A percentile compares a stretch with the other conserved stretches of the same genome.
These are phyloP conservation scores for Plenodomus tracheiphilus DNA, from an alignment of 2,329 filamentous ascomycete species.

Conservation along the genomic window DNA sequence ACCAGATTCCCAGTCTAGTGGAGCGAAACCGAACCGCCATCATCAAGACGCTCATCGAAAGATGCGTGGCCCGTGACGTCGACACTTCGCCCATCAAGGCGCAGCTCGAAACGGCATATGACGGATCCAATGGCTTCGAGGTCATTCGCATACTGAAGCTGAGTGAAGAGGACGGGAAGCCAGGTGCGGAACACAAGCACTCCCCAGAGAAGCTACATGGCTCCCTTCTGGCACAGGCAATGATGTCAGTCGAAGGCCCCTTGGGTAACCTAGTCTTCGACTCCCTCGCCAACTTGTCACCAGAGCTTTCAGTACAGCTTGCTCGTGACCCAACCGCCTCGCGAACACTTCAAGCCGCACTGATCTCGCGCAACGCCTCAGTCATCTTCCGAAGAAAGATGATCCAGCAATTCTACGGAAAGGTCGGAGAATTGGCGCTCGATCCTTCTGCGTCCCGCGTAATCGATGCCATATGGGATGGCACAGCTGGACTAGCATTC, in stretches of 20 bases:
- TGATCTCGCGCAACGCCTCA: constrained; percentile 58
- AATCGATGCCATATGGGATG: constrained; percentile 67
- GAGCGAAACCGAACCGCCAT: constrained; percentile 76
- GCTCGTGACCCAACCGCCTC: constrained; percentile 64
- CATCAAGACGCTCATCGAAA: constrained; percentile 79
- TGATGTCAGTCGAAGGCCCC: constrained; percentile 73
- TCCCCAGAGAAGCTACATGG: constrained; percentile 71
- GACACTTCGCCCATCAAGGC: constrained; percentile 60
- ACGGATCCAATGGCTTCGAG: constrained; percentile 53
- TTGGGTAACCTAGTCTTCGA: constrained; percentile 73
- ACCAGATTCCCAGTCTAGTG: constrained; percentile 73
- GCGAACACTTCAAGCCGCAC: constrained; percentile 66
- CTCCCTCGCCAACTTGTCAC: constrained; percentile 53
- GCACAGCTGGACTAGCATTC: constrained; percentile 65
- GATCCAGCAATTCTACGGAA: constrained; percentile 64
- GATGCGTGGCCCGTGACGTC: constrained; percentile 70
- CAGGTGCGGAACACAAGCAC: constrained; percentile 32
- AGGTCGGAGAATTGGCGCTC: constrained; percentile 63
- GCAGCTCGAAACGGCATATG: constrained; percentile 62
- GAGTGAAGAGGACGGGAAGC: constrained; percentile 49
- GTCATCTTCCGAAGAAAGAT: constrained; percentile 65
- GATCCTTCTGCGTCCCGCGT: constrained; percentile 68
- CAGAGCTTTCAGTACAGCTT: constrained; percentile 61
- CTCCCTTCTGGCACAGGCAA: constrained; percentile 76
- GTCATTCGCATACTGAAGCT: constrained; percentile 64